Conservation (phyloP, 306 rosid genomes). For the Quercus aquifolioides region DNA sequence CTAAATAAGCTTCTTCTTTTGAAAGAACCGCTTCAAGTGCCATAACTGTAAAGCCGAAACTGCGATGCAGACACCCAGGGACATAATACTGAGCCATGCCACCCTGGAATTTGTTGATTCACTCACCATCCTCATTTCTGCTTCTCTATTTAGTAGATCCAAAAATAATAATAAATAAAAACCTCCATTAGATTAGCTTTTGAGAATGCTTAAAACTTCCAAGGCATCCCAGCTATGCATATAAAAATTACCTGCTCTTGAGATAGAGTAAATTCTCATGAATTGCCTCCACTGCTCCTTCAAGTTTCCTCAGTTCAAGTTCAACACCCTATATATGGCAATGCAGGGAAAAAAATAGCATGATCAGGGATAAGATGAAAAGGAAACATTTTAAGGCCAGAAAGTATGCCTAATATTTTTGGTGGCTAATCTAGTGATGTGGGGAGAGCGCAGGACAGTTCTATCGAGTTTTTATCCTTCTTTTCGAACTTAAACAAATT, state of each 20-base stretch:
- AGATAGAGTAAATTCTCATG: constrained; percentile 80
- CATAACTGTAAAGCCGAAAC: constrained; percentile 75
- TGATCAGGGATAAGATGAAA: not conserved
- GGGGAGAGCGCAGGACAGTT: not conserved
- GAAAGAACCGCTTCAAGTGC: constrained; percentile 86
- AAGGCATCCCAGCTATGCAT: not conserved
- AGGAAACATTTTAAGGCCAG: not conserved
- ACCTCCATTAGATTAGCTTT: not conserved
- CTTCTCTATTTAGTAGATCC: constrained; percentile 48
- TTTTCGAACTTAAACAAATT: not conserved
- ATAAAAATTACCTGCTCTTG: constrained; percentile 59
- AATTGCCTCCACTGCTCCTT: constrained; percentile 86
- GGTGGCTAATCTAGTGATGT: not conserved
- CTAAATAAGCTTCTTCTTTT: constrained; percentile 91
- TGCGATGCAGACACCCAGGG: constrained; percentile 68
- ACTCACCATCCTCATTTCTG: constrained; percentile 80
- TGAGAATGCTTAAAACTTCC: not conserved
- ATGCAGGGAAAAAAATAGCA: constrained; percentile 1
- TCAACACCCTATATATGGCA: constrained; percentile 62
- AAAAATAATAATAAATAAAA: not conserved
- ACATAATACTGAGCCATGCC: constrained; percentile 75
- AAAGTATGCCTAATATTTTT: not conserved
- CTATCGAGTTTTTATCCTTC: not conserved
- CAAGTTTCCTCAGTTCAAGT: constrained; percentile 88
- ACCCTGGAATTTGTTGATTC: constrained; percentile 77